Base-by-base conservation (phyloP, 2,329 filamentous ascomycete genomes). In the Fusarium vanettenii region DNA sequence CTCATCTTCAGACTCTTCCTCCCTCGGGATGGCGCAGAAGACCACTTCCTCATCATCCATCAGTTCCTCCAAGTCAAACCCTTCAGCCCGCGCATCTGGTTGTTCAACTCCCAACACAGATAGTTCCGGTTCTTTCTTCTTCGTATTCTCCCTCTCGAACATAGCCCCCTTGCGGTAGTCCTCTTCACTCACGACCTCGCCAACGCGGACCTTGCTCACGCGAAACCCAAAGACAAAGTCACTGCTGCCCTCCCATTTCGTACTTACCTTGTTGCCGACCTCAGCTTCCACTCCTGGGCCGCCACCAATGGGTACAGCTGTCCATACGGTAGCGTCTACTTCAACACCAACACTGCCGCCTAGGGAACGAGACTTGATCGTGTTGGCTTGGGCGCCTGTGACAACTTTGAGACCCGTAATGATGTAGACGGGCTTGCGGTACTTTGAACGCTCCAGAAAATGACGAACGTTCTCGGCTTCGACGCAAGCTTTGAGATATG, bases 221-320 rank as follows among this genome's bases (percentile, higher is more conserved):
- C 70, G 70, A 25, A 71, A 73, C 6, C 65, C 70, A 60, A 73
- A 73, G 0, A 69, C 61, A 65, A 73, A 71, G 13, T 71, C 60
- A 22, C 60, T 69, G 13, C 64, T 66, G 0, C 56, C 66, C 63
- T 71, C 43, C 69, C 65, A 69, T 5, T 20, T 52, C 3, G 39
- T 69, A 3, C 33, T n/a, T 2, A 13, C 3, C 5, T 25, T 64
- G 5, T 27, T 65, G 0, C 29, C 45, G 3, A 22, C 16, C 22
- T 33, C 37, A 0, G 14, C 13, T 8, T 37, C 45, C 0, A 70
- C 20, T 1, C 69, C 64, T 1, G 61, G 64, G 2, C 52, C 57
- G 10, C 57, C 43, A 0, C 52, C 52, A 1, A 66, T 16, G 1
- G 64, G 61, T 0, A 61, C 55, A 16, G 25, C 10, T 13, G 59